These are phyloP conservation scores for Zymoseptoria ardabiliae DNA, from an alignment of 2,329 filamentous ascomycete species.

Conservation along the genomic window DNA sequence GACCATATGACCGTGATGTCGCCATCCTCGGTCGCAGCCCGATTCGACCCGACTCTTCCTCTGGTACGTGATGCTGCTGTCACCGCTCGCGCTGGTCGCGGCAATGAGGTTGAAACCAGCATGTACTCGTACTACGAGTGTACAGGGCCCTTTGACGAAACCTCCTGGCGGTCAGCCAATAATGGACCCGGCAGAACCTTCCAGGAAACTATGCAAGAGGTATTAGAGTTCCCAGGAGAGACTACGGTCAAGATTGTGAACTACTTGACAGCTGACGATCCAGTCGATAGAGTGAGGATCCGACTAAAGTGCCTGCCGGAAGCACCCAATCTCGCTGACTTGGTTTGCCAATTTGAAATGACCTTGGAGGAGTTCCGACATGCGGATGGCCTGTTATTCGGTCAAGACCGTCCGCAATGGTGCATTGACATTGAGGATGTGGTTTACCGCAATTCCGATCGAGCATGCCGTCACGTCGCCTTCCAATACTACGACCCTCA, in stretches of 20 bases:
- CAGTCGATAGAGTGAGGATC: neutral
- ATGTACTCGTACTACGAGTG: neutral
- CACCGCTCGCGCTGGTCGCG: neutral
- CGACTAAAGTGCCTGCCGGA: too few relatives aligned
- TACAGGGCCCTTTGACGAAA: too few relatives aligned
- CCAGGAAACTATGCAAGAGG: neutral
- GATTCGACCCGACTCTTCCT: neutral
- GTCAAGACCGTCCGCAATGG: neutral
- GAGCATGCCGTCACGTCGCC: neutral
- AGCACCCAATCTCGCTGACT: too few relatives aligned
- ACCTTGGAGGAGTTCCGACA: neutral
- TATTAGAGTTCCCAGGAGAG: neutral
- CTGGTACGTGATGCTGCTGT: neutral
- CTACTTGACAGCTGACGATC: neutral
- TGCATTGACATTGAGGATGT: neutral
- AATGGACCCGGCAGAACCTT: neutral
- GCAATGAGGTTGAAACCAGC: neutral
- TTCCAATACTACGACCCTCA: neutral
- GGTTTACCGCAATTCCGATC: neutral
- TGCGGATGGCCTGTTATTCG: neutral
- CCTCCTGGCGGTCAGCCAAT: too few relatives aligned
- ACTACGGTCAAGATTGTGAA: neutral
- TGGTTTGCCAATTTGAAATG: neutral
- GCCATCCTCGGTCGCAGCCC: neutral
- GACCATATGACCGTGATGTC: neutral